Base-by-base conservation (phyloP, 2,329 filamentous ascomycete species). In the Diaporthe sp. region DNA sequence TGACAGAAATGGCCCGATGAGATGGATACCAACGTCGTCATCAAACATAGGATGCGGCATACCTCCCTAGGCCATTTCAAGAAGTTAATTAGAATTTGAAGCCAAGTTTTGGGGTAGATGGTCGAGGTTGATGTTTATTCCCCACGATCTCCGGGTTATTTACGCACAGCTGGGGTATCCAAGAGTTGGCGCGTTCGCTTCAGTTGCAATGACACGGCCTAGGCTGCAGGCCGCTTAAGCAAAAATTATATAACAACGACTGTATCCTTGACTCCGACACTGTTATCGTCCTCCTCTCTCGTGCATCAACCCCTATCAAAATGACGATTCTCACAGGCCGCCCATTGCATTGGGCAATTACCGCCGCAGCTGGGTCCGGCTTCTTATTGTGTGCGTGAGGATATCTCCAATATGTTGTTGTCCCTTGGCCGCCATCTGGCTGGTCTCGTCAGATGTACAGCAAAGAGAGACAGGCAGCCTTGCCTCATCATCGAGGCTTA, bases 281-380 rank as follows among this genome's bases (percentile, higher is more conserved):
- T 25, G 42, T 52, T 19, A 38, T 28, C 28, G 8, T 15, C 45
- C 47, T 50, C 64, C 30, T 54, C 33, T 54, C 33, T 54, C n/a
- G 47, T 68, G 47, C 64, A 54, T 68, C 45, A 68, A 54, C 47
- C 35, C 47, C 64, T 40, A 54, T 68, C 68, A 60, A 71, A n/a
- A 85, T 68, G 67, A 71, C 52, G 19, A 40, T 68, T 64, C 81
- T 84, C 54, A 77, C 79, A 50, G 82, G 83, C 25, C 78, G 78
- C 40, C 77, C 81, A n/a, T 80, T 87, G 22, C 81, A 84, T 69
- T 84, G 82, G 82, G 82, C 82, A 78, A 85, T 82, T 69, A 82
- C 80, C 13, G 79, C 79, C 19, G 80, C 83, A 6, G 82, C 82
- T 30, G 83, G 83, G 54, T 79, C 80, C 10, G 83, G 82, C 52